Conservation (phyloP, 257 asterid species). For the Solanum chaucha region DNA sequence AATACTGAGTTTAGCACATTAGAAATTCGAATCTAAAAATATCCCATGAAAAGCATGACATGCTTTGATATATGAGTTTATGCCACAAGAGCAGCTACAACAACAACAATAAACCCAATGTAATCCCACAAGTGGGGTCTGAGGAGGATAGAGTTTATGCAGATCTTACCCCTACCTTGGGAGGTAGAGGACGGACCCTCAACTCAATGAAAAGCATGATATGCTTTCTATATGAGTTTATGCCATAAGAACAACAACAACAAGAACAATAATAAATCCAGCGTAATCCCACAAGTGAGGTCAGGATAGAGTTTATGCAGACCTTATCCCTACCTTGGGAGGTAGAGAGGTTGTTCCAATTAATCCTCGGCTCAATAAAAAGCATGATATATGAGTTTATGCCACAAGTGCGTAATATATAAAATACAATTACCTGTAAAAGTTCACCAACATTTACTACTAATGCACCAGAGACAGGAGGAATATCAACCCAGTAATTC, state of each 20-base stretch:
- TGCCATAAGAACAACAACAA: no score
- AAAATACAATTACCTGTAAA: background rate
- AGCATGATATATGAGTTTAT: no score
- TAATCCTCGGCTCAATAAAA: no score
- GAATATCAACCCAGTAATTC: constrained; percentile 8
- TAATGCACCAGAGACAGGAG: background rate
- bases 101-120: background rate
- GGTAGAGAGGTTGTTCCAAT: no score
- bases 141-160: background rate
- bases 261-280: background rate
- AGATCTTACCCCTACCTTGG: background rate
- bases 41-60: background rate
- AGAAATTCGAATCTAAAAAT: background rate
- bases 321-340: background rate
- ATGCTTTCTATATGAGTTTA: background rate
- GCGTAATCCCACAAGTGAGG: background rate
- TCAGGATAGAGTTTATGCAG: no score
- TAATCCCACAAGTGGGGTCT: no score
- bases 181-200: background rate
- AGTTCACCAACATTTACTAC: constrained; percentile 8
- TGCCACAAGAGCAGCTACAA: background rate
- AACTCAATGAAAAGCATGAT: background rate
- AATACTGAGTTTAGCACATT: background rate
- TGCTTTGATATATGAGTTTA: background rate
- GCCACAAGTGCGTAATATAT: background rate